A percentile compares a stretch with the other conserved stretches of the same genome.
Conservation (phyloP, 2,329 filamentous ascomycete species). For the Colletotrichum ledebouriae region DNA sequence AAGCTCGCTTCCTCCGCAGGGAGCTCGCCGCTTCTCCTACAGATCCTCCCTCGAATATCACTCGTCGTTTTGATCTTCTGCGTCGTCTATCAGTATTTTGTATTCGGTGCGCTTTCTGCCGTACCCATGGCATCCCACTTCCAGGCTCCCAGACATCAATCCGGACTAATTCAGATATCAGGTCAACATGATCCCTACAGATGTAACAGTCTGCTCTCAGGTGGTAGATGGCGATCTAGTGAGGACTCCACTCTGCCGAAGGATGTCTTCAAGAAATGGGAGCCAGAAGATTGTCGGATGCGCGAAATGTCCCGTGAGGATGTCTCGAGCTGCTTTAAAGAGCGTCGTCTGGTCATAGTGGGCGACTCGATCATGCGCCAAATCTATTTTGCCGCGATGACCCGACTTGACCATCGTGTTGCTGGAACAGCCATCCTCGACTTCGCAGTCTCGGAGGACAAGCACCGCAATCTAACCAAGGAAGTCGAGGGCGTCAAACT, state of each 20-base stretch:
- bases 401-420: constrained; percentile 33
- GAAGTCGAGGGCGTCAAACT: constrained; percentile 39
- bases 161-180: constrained; percentile 19
- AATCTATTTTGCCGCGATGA: constrained; percentile 66
- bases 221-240: constrained; percentile 63
- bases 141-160: background rate
- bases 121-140: background rate
- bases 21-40: constrained; percentile 27
- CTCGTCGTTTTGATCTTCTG: constrained; percentile 35
- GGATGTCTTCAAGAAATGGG: constrained; percentile 63
- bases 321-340: constrained; percentile 64
- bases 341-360: constrained; percentile 68
- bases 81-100: constrained; percentile 39
- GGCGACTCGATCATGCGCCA: constrained; percentile 73
- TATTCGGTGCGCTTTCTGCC: constrained; percentile 16
- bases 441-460: constrained; percentile 37
- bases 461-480: constrained; percentile 35
- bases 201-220: constrained; percentile 64
- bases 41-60: constrained; percentile 25
- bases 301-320: constrained; percentile 67
- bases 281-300: constrained; percentile 71
- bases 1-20: constrained; percentile 33
- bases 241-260: constrained; percentile 46
- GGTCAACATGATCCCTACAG: constrained; percentile 61
- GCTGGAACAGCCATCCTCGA: constrained; percentile 38